Evolutionary conservation across 495 filamentous ascomycete species (phyloP).

Genomic region (Aspergillus funiculosus): DNA sequence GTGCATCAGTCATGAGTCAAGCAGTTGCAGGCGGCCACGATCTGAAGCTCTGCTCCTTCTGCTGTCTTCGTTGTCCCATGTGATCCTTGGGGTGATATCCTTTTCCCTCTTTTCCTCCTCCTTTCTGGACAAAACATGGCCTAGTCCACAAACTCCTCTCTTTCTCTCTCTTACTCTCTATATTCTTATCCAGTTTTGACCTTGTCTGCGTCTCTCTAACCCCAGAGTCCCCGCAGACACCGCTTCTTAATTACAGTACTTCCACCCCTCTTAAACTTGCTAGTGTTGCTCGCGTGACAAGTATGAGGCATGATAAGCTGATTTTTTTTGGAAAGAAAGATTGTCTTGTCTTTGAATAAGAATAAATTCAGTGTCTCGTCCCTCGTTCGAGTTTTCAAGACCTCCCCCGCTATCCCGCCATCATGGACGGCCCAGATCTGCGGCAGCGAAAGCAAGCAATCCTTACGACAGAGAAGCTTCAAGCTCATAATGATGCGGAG

Average conservation of each 20-base stretch:
- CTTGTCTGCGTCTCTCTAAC: not conserved
- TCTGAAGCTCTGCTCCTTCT: not conserved
- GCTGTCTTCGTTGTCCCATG: conserved; percentile 5
- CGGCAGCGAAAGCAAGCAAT: conserved; percentile 35
- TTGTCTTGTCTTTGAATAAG: not conserved
- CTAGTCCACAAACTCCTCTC: not conserved
- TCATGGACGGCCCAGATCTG: conserved; percentile 39
- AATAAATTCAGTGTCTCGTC: not conserved
- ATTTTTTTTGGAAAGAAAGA: not conserved
- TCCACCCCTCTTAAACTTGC: not conserved
- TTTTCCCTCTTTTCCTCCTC: not conserved
- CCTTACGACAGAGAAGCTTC: conserved; percentile 1
- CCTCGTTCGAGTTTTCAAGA: too few species aligned
- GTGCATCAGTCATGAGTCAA: conserved; percentile 7
- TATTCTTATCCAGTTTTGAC: not conserved
- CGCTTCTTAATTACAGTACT: conserved; percentile 6
- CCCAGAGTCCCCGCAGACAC: conserved; percentile 10
- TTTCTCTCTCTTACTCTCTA: not conserved
- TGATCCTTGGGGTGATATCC: conserved; percentile 1
- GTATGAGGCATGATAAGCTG: not conserved
- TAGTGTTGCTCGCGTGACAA: conserved; percentile 7
- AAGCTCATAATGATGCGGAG: conserved; percentile 26
- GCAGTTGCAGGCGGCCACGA: too few species aligned
- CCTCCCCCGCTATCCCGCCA: not conserved
- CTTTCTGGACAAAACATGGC: not conserved